phyloP scores from a whole-genome alignment of 139 green algal genomes.

The Deuterostichococcus epilithicus region DNA sequence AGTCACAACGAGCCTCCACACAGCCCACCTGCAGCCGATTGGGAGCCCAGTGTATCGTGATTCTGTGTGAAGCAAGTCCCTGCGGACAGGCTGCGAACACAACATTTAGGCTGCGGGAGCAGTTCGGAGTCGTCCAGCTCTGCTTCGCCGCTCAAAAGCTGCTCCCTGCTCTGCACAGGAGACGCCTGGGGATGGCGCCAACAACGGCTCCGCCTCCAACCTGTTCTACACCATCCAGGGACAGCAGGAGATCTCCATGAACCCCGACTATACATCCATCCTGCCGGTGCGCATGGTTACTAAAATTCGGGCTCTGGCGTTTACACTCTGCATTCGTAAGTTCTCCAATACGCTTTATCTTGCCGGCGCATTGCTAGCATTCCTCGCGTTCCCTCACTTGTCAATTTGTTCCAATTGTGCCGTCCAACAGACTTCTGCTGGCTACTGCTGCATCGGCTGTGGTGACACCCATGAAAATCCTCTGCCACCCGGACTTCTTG shows the following conservation, averaged over 20 bases:
- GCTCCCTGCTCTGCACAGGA: neutral
- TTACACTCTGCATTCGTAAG: too few species aligned
- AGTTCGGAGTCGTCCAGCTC: too few species aligned
- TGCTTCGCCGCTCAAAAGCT: too few species aligned
- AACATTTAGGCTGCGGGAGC: too few species aligned
- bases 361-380: too few species aligned
- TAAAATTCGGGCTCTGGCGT: neutral
- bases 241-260: slow-evolving; percentile 14
- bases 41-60: too few species aligned
- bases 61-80: too few species aligned
- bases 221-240: neutral
- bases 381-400: too few species aligned
- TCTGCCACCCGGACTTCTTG: neutral
- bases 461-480: neutral
- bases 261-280: slow-evolving; percentile 35
- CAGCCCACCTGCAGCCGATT: too few species aligned
- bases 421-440: neutral
- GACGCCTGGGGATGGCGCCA: neutral
- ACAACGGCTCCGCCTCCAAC: neutral
- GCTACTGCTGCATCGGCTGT: neutral
- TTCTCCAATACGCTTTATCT: too few species aligned
- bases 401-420: neutral
- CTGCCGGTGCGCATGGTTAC: slow-evolving; percentile 10
- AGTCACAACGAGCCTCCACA: too few species aligned
- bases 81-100: too few species aligned